phyloP scores from a whole-genome alignment of 1,284 basidiomycete species.

The Ganoderma sinense region DNA sequence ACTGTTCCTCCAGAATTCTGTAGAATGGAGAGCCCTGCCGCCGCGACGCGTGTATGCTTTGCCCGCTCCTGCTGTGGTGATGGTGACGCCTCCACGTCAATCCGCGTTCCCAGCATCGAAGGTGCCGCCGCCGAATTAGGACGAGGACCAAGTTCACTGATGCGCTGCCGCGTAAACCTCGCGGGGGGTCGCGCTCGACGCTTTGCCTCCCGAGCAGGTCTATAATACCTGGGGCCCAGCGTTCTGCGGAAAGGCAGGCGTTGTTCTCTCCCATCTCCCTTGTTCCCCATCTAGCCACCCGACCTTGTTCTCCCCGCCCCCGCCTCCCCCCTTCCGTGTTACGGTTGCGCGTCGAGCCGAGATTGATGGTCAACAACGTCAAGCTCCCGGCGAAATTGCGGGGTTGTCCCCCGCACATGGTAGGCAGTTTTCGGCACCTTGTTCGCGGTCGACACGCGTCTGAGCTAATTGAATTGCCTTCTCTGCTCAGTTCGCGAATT shows the following conservation, averaged over 20 bases:
- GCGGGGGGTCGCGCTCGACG: not conserved
- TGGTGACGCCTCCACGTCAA: not conserved
- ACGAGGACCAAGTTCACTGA: not conserved
- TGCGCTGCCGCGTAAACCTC: not conserved
- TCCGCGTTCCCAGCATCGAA: not conserved
- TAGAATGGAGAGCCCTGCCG: constrained; percentile 3
- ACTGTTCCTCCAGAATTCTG: not conserved
- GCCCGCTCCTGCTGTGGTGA: not conserved
- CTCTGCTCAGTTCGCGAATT: not conserved
- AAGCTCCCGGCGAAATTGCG: not conserved
- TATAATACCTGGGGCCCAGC: not conserved
- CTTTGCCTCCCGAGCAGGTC: not conserved
- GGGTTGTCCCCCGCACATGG: not conserved
- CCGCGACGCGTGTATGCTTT: not conserved
- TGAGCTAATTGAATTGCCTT: not conserved
- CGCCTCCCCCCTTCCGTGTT: too few species aligned
- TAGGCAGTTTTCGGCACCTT: not conserved
- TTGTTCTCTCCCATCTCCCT: constrained; percentile 2
- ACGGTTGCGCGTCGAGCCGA: not conserved
- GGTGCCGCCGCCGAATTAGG: not conserved
- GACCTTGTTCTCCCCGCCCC: not conserved
- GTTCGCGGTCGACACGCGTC: not conserved
- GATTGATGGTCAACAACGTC: not conserved
- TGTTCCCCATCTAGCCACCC: not conserved
- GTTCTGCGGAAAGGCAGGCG: not conserved